phyloP scores from a whole-genome alignment of 768 basidiomycete species.

The Hericium erinaceus region DNA sequence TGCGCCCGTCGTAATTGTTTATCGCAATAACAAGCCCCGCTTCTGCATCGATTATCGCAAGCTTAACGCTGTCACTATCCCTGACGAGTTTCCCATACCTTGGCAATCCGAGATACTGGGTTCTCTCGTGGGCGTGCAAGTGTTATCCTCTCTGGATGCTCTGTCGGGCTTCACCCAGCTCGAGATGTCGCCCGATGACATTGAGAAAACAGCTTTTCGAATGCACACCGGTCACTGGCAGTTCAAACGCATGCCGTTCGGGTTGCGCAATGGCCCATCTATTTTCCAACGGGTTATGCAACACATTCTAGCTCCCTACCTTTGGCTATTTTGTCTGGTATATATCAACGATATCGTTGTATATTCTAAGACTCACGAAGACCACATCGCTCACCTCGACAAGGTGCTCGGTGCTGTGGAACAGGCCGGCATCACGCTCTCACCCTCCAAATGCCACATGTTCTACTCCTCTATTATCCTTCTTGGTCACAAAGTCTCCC shows the following conservation, averaged over 20 bases:
- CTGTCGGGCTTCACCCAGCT: conserved; percentile 17
- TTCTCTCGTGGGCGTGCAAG: conserved; percentile 8
- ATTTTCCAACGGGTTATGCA: conserved; percentile 36
- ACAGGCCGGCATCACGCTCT: conserved; percentile 13
- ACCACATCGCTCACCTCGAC: conserved; percentile 11
- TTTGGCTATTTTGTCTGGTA: too few relatives aligned
- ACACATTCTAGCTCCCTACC: too few relatives aligned
- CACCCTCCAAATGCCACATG: conserved; percentile 21
- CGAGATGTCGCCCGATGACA: conserved; percentile 32
- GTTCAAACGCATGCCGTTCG: conserved; percentile 33
- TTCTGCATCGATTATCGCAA: too few relatives aligned
- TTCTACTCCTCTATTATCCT: too few relatives aligned
- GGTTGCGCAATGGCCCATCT: conserved; percentile 21
- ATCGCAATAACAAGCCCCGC: too few relatives aligned
- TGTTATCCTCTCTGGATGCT: conserved; percentile 23
- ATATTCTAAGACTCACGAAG: too few relatives aligned
- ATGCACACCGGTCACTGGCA: conserved; percentile 31
- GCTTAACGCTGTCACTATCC: conserved; percentile 9
- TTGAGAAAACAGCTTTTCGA: conserved; percentile 30
- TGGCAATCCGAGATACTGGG: conserved; percentile 18
- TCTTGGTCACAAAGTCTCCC: too few relatives aligned
- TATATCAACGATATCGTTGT: too few relatives aligned
- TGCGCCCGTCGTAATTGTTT: too few relatives aligned
- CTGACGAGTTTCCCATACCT: conserved; percentile 22
- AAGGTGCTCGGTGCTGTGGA: conserved; percentile 22